Evolutionary conservation across 1,284 basidiomycete genomes (phyloP), one percentile per base, ranked within the genome.

Genomic region (Fomitopsis betulina): DNA sequence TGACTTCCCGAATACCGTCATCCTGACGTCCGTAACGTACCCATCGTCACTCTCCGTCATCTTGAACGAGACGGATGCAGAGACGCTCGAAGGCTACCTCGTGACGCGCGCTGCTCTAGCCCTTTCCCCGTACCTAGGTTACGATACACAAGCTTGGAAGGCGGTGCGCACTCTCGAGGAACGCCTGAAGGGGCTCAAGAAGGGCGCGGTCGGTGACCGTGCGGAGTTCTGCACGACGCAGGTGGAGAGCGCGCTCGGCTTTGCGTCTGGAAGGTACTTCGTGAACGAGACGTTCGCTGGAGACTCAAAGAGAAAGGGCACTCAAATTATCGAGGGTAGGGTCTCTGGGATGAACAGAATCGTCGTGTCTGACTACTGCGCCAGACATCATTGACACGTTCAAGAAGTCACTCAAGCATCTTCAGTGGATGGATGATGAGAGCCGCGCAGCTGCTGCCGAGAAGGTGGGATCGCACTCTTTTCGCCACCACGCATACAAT

Each of bases 341-440:
- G 60, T 8, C 27, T 30, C 8, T 30, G 27, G 60, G 3, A 32
- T 25, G 15, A 49, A 17, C 40, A 35, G n/a, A 40, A 35, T 23
- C 25, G 17, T 15, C 32, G 27, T 54, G 58, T 58, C 61, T 42
- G 25, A 25, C 25, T n/a, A 57, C 47, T 59, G 38, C 45, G 19
- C 17, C 60, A 86, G 90, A 90, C 57, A 92, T 98, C 64, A 86
- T 98, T 58, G 72, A 82, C 19, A 81, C 94, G 0, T 99, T 98
- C 81, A 88, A 94, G 71, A 75, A 76, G 25, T 93, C 93, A 15
- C 77, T 98, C 12, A 76, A 81, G 13, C 74, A 85, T 57, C 81
- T 98, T 55, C 80, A 87, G 49, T 99, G 96, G 96, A 94, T 99
- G 88, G 96, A 99, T 72, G 73, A 87, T 50, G 75, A 87, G 67